A percentile compares a stretch with the other conserved stretches of the same genome.
Conservation (phyloP, 1,139 yeast species). For the Pichia terricola region DNA sequence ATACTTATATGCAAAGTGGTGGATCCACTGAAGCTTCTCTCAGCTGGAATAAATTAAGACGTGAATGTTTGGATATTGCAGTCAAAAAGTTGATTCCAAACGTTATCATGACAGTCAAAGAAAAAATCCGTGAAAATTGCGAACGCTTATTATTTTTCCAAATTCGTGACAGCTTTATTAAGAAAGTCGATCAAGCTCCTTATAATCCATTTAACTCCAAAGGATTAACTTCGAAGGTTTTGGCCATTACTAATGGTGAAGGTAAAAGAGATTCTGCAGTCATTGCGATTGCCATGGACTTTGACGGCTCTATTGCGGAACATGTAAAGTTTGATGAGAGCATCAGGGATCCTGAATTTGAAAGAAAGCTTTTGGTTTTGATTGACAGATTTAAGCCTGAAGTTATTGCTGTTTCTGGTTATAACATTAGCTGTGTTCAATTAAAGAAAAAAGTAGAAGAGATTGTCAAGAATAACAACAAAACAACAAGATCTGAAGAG, state of each 20-base stretch:
- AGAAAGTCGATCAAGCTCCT: slow-evolving; percentile 86
- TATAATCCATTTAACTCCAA: slow-evolving; percentile 68
- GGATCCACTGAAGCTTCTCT: slow-evolving; percentile 73
- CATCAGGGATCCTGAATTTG: slow-evolving; percentile 41
- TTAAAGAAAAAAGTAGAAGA: slow-evolving; percentile 50
- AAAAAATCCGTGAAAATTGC: slow-evolving; percentile 70
- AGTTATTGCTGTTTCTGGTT: slow-evolving; percentile 84
- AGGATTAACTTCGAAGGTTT: slow-evolving; percentile 78
- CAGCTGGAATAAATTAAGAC: slow-evolving; percentile 77
- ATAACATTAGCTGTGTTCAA: slow-evolving; percentile 61
- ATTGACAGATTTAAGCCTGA: slow-evolving; percentile 59
- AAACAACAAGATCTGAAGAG: slow-evolving; percentile 33
- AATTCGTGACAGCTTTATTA: slow-evolving; percentile 59
- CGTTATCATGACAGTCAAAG: slow-evolving; percentile 71
- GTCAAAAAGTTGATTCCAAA: slow-evolving; percentile 59
- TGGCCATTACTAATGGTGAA: slow-evolving; percentile 78
- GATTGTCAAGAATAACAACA: slow-evolving; percentile 47
- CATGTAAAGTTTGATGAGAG: slow-evolving; percentile 69
- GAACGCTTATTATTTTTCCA: slow-evolving; percentile 60
- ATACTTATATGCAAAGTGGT: slow-evolving; percentile 61
- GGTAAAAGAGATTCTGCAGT: slow-evolving; percentile 83
- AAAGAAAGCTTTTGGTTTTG: slow-evolving; percentile 48
- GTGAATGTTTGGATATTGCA: slow-evolving; percentile 55
- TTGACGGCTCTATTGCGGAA: slow-evolving; percentile 70
- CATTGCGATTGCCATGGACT: slow-evolving; percentile 69